These are phyloP conservation scores for Nelumbo lutea DNA, from an alignment of 164 flowering plant genomes.

Conservation along the genomic window DNA sequence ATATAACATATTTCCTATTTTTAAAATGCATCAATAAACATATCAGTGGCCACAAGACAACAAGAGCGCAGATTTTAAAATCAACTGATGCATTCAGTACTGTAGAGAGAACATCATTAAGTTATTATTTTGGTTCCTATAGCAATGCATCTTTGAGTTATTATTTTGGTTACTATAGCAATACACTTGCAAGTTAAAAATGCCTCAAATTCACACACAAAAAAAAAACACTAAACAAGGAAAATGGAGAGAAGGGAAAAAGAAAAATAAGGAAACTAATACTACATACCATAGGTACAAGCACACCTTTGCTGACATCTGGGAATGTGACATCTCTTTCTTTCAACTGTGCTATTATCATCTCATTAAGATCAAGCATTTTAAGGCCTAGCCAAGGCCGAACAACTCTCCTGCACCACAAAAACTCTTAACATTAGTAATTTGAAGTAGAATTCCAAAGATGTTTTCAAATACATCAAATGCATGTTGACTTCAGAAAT, in stretches of 20 bases:
- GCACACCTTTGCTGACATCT: constrained; percentile 62
- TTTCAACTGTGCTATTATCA: constrained; percentile 79
- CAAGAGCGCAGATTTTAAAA: too few relatives aligned
- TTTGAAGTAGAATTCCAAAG: background rate
- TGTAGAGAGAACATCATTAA: too few relatives aligned
- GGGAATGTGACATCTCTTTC: constrained; percentile 76
- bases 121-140: too few relatives aligned
- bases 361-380: constrained; percentile 86
- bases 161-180: too few relatives aligned
- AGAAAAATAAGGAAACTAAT: too few relatives aligned
- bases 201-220: too few relatives aligned
- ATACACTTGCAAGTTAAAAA: too few relatives aligned
- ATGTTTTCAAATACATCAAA: background rate
- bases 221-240: background rate
- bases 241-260: background rate
- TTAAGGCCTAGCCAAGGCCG: constrained; percentile 96
- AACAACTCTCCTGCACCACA: constrained; percentile 76
- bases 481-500: too few relatives aligned
- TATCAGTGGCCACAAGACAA: too few relatives aligned
- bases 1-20: too few relatives aligned
- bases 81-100: too few relatives aligned
- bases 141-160: too few relatives aligned
- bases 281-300: constrained; percentile 83
- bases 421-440: background rate
- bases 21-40: background rate